Evolutionary conservation across 495 filamentous ascomycete genomes (phyloP), one percentile per base, ranked within the genome.

Genomic region (Podospora tetraspora): DNA sequence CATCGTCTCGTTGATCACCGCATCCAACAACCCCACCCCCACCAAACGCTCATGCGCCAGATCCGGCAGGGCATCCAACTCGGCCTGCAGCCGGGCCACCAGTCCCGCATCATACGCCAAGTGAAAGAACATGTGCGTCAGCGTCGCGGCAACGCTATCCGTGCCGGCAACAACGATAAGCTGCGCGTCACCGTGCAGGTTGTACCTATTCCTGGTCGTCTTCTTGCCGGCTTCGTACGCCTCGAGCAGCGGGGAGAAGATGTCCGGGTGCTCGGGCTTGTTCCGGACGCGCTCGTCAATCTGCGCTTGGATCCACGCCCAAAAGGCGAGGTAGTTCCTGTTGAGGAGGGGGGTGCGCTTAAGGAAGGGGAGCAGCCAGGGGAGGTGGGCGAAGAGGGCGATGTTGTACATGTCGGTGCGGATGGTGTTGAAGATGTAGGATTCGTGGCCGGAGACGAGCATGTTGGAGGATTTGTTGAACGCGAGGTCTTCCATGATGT

Each of bases 401-500:
- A 73, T 68, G 67, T 68, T 68, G 62, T 43, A 71, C 72, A 73
- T 73, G 64, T 71, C 69, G 57, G 61, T 29, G 57, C 72, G 69
- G 56, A 73, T 69, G 27, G 67, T 71, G 56, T 71, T 23, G 65
- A 73, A 71, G 37, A 71, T 57, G 65, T 69, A 70, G 0, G 62
- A 43, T 57, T 66, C 62, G 29, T 71, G 66, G 19, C 66, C 69
- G 34, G 63, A n/a, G 30, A 19, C 58, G 19, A 73, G 57, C 72
- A 73, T 73, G 21, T 71, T 64, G 69, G 85, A 85, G 8, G 78
- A 78, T 43, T 77, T 74, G 12, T 79, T 82, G 65, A 86, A 85
- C 0, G 82, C 75, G 1, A 87, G 69, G 69, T 85, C 81, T 0
- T 82, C 82, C 82, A 87, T 85, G 13, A 85, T 76, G 61, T 87